Conservation (phyloP, 345 rosid species). For the Dimocarpus longan region DNA sequence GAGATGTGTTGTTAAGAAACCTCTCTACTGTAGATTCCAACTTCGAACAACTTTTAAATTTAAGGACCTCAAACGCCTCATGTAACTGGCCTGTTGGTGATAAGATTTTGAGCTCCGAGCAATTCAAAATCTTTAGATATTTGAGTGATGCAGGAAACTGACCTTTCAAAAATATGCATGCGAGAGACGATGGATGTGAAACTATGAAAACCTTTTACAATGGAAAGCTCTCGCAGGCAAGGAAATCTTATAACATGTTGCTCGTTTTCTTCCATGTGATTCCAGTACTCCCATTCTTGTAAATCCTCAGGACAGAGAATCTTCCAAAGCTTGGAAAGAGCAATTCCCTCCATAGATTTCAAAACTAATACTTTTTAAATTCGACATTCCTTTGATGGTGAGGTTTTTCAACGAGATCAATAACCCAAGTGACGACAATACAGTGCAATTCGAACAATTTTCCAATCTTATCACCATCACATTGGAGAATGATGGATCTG, state of each 20-base stretch:
- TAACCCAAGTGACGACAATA: too few species aligned
- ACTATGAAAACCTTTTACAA: background rate
- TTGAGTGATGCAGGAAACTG: background rate
- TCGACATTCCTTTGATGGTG: too few species aligned
- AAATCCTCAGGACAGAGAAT: background rate
- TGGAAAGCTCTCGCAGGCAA: background rate
- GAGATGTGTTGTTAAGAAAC: background rate
- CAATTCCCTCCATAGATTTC: too few species aligned
- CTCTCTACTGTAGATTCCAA: background rate
- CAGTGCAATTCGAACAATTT: too few species aligned
- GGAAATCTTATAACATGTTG: background rate
- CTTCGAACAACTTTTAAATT: background rate
- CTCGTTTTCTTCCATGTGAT: background rate
- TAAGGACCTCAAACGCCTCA: background rate
- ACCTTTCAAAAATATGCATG: background rate
- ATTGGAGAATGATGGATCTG: too few species aligned
- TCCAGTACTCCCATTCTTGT: background rate
- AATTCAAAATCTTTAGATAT: background rate
- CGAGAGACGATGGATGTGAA: background rate
- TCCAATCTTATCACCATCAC: too few species aligned
- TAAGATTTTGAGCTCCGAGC: conserved; percentile 12
- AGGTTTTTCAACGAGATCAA: too few species aligned
- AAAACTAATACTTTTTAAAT: too few species aligned
- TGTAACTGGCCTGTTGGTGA: background rate
- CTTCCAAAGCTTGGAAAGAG: background rate